A percentile compares a stretch with the other conserved stretches of the same genome.
Evolutionary conservation across 2,329 filamentous ascomycete species (phyloP).

Genomic region (Thielaviopsis punctulata): DNA sequence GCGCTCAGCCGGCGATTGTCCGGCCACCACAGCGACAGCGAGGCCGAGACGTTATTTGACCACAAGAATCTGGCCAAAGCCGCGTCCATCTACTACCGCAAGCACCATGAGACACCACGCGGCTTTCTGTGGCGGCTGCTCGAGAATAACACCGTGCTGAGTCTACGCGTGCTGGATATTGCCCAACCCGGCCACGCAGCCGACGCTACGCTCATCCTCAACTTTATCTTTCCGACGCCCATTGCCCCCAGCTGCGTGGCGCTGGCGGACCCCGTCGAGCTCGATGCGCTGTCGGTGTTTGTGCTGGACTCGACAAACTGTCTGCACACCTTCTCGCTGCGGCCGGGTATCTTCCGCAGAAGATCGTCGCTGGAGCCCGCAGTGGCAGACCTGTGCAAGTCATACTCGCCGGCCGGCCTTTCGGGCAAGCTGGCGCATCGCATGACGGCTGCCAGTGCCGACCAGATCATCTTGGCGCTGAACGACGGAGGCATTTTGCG

Average conservation of each 20-base stretch:
- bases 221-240: constrained; percentile 56
- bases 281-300: constrained; percentile 63
- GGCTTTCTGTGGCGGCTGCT: constrained; percentile 85
- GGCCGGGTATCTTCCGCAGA: constrained; percentile 65
- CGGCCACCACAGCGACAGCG: constrained; percentile 20
- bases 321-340: constrained; percentile 69
- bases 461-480: constrained; percentile 64
- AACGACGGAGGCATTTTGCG: constrained; percentile 61
- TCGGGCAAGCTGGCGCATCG: constrained; percentile 66
- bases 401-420: constrained; percentile 55
- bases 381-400: constrained; percentile 60
- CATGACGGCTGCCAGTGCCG: constrained; percentile 53
- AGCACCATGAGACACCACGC: constrained; percentile 56
- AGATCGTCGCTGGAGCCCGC: constrained; percentile 52
- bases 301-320: constrained; percentile 64
- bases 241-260: constrained; percentile 67
- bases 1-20: constrained; percentile 13
- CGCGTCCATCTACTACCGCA: constrained; percentile 71
- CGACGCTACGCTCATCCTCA: constrained; percentile 59
- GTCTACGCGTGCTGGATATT: constrained; percentile 69
- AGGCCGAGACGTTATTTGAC: constrained; percentile 61
- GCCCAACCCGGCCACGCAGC: constrained; percentile 33
- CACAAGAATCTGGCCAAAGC: constrained; percentile 57
- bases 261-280: constrained; percentile 62
- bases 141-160: constrained; percentile 61